Evolutionary conservation across 2,329 filamentous ascomycete genomes (phyloP).

Genomic region (Fusarium torreyae): DNA sequence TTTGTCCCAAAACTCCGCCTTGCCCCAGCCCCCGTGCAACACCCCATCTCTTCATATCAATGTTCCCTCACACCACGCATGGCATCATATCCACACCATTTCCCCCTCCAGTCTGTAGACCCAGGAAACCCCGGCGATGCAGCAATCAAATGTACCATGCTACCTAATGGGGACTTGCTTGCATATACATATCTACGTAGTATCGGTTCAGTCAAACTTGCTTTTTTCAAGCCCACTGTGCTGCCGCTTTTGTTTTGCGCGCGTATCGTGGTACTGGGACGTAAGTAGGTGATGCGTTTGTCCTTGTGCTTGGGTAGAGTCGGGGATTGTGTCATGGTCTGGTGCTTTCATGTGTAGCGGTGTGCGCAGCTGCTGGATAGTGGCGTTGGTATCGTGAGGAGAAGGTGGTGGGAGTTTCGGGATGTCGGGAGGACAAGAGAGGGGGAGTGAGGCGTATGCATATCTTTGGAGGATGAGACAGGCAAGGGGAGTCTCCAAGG

Average conservation of each 20-base stretch:
- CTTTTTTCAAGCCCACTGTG: neutral
- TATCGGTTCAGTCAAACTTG: conserved; percentile 2
- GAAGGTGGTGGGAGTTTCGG: conserved; percentile 20
- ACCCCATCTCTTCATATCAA: conserved; percentile 2
- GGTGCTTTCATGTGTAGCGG: conserved; percentile 33
- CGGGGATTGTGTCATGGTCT: conserved; percentile 26
- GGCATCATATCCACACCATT: conserved; percentile 28
- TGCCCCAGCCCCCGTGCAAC: conserved; percentile 8
- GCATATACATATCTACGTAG: conserved; percentile 11
- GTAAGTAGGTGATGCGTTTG: neutral
- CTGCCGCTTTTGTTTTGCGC: conserved; percentile 3
- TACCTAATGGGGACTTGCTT: neutral
- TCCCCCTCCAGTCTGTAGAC: conserved; percentile 1
- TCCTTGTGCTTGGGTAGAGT: conserved; percentile 17
- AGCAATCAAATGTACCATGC: conserved; percentile 6
- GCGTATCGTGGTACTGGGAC: neutral
- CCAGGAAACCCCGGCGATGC: conserved; percentile 5
- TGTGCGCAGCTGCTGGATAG: conserved; percentile 21
- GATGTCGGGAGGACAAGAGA: conserved; percentile 23
- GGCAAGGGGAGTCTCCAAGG: conserved; percentile 2
- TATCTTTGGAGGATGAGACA: conserved; percentile 3
- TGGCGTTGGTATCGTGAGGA: conserved; percentile 23
- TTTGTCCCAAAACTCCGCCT: conserved; percentile 2
- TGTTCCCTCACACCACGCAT: conserved; percentile 27
- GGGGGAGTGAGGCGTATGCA: conserved; percentile 15